Percentiles rank a stretch among this genome's conserved stretches.
Conservation (phyloP, 176 grass and related monocot genomes). For the Oryza nivara region DNA sequence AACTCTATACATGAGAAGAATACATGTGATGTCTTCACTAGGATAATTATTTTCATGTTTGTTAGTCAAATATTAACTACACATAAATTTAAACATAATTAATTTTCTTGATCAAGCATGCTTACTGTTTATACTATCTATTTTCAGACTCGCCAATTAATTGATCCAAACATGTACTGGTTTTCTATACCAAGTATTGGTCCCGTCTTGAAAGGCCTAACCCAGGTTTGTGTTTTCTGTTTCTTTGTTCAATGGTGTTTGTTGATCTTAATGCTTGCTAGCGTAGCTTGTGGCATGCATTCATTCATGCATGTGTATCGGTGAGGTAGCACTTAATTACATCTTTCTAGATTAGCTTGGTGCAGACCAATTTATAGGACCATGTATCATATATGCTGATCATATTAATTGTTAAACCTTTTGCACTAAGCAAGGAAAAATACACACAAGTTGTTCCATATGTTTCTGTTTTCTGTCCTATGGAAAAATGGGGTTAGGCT, state of each 20-base stretch:
- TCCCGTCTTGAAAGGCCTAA: conserved; percentile 71
- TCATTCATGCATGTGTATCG: neutral
- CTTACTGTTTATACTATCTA: conserved; percentile 30
- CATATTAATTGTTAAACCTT: neutral
- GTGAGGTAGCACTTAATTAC: neutral
- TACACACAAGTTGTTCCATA: neutral
- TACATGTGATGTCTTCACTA: neutral
- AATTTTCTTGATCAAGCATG: conserved; percentile 20
- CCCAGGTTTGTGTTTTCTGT: conserved; percentile 60
- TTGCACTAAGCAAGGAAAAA: neutral
- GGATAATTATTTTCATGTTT: conserved; percentile 20
- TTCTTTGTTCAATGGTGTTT: neutral
- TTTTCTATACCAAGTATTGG: conserved; percentile 87
- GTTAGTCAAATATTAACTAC: neutral
- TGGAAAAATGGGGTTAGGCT: neutral
- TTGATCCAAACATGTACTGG: conserved; percentile 91
- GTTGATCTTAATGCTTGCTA: neutral
- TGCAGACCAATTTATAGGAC: neutral
- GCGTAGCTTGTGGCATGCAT: too few species aligned
- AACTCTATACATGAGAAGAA: conserved; percentile 22
- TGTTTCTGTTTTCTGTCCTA: neutral
- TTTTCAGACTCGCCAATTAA: conserved; percentile 77
- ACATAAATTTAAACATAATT: conserved; percentile 14
- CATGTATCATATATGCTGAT: neutral
- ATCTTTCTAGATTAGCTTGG: neutral